Conservation (phyloP, 2,329 filamentous ascomycete species). For the Neocatenulostroma microsporum region DNA sequence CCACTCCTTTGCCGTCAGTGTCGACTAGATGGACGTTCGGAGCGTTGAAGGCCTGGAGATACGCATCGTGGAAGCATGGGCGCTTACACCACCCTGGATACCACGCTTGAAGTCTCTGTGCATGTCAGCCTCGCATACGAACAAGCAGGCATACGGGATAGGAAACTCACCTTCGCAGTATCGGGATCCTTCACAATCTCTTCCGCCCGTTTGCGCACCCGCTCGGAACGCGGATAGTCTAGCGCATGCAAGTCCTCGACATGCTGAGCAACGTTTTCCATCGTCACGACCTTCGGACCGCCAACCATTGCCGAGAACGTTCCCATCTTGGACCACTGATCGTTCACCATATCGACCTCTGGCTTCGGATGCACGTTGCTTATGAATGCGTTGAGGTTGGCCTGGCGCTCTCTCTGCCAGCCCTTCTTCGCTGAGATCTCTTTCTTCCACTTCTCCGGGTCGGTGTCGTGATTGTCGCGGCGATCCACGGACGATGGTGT, state of each 20-base stretch:
- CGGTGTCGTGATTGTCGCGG: constrained; percentile 33
- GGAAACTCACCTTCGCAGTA: constrained; percentile 34
- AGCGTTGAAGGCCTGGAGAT: constrained; percentile 50
- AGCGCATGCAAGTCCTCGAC: constrained; percentile 32
- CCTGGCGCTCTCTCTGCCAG: constrained; percentile 44
- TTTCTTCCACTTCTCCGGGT: constrained; percentile 36
- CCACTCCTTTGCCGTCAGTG: constrained; percentile 48
- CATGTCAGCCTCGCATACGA: no score
- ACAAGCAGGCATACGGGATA: constrained; percentile 29
- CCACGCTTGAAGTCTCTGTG: constrained; percentile 53
- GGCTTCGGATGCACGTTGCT: constrained; percentile 28
- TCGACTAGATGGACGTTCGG: constrained; percentile 54
- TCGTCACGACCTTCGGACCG: constrained; percentile 28
- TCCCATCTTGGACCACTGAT: constrained; percentile 43
- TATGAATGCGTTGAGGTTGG: constrained; percentile 39
- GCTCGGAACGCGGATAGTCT: constrained; percentile 39
- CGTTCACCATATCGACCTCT: constrained; percentile 40
- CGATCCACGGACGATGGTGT: constrained; percentile 33
- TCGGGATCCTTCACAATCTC: constrained; percentile 44
- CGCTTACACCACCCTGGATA: constrained; percentile 56
- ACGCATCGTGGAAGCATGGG: constrained; percentile 54
- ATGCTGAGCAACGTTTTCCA: constrained; percentile 32
- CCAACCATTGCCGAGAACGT: constrained; percentile 32
- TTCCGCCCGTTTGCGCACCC: constrained; percentile 43
- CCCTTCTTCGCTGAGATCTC: constrained; percentile 32